Evolutionary conservation across 768 basidiomycete species (phyloP), one percentile per base, ranked within the genome.

Genomic region (Boletus sp.): DNA sequence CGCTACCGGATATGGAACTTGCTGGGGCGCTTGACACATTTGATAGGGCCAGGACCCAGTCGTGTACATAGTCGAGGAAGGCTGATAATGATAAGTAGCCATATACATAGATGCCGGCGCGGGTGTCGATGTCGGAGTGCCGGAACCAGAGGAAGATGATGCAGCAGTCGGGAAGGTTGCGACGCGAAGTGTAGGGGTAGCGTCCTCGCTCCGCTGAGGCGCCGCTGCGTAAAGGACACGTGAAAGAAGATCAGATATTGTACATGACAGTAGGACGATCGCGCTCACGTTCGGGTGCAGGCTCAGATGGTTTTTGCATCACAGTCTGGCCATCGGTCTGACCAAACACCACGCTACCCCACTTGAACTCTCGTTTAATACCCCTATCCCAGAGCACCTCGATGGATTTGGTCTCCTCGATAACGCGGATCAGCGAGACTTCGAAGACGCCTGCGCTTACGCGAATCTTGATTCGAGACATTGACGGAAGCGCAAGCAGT

Each of bases 381-480:
- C 85, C 86, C 29, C 81, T 77, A 66, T 91, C 90, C 89, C 92
- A 94, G 7, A 90, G 69, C 5, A 95, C 92, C 67, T 89, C 86
- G 1, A 95, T 86, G 9, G 85, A 85, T 50, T 81, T 78, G 1
- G 78, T 80, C 60, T 86, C 88, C 60, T 87, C 85, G 36, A 88
- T 74, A 17, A 92, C 86, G 56, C 83, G 80, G 14, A 90, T 67
- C 36, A 96, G 77, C 6, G 85, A 87, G 5, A 94, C 92, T 68
- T 95, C 92, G 67, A 92, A 95, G 33, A 90, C 86, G 5, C 94
- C 93, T 10, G 89, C 81, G 63, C 83, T 87, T 47, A 90, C 86
- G 44, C 90, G 87, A 60, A 98, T 83, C 74, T 92, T 90, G 77
- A 98, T 87, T 12, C 86, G 83, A 17, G 86, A 77, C 77, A 90